Conservation (phyloP, 345 rosid genomes). For the Erodium maritimum region DNA sequence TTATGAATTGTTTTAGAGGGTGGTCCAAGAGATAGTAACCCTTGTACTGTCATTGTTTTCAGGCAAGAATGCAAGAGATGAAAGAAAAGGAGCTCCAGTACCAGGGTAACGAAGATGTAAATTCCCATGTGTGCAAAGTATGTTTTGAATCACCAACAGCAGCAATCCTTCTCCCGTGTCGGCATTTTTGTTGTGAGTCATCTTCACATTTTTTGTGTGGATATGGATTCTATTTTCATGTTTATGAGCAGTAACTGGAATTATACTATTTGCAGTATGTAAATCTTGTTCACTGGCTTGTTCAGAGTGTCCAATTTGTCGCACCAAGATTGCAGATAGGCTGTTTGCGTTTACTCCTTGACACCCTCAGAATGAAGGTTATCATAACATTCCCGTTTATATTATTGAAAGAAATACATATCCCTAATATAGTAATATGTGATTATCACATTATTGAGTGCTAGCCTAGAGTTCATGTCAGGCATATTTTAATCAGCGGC, state of each 20-base stretch:
- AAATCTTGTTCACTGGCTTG: slow-evolving; percentile 97
- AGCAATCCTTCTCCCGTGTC: slow-evolving; percentile 94
- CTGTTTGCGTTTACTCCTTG: slow-evolving; percentile 90
- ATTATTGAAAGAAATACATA: too few relatives aligned
- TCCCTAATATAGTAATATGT: too few relatives aligned
- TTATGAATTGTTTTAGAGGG: background rate
- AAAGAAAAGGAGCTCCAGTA: slow-evolving; percentile 82
- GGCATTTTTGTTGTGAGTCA: slow-evolving; percentile 94
- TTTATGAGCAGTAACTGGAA: background rate
- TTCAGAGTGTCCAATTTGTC: slow-evolving; percentile 95
- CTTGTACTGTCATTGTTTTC: slow-evolving; percentile 11
- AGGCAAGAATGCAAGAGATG: slow-evolving; percentile 98
- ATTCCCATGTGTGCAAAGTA: slow-evolving; percentile 91
- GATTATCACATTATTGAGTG: too few relatives aligned
- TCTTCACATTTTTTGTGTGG: slow-evolving; percentile 1
- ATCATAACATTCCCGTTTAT: too few relatives aligned
- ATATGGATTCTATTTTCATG: background rate
- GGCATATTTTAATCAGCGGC: too few relatives aligned
- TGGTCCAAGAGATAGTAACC: background rate
- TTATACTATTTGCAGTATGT: slow-evolving; percentile 58
- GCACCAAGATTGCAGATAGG: slow-evolving; percentile 85
- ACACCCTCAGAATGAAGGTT: slow-evolving; percentile 26
- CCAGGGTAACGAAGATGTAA: slow-evolving; percentile 62
- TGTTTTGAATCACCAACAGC: slow-evolving; percentile 95
- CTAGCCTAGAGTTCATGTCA: too few relatives aligned